Evolutionary conservation across 495 filamentous ascomycete species (phyloP).

Genomic region (Melanomma pulvis-pyrius): DNA sequence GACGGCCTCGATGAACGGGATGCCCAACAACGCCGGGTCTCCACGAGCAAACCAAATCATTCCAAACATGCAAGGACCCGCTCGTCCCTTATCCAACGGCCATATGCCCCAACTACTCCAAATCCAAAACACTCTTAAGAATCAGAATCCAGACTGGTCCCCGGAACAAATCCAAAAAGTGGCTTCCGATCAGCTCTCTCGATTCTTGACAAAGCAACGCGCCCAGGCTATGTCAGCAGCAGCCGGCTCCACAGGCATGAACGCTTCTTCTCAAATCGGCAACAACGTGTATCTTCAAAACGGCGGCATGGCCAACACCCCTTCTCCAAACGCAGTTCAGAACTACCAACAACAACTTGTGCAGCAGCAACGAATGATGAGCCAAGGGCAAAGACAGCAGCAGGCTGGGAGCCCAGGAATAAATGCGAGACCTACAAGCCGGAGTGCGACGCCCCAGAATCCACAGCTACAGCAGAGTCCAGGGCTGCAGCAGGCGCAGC

Average conservation of each 20-base stretch:
- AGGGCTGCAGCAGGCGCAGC: conserved; percentile 21
- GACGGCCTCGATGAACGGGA: conserved; percentile 32
- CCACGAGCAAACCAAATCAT: conserved; percentile 30
- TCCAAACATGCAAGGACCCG: conserved; percentile 25
- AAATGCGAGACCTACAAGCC: conserved; percentile 19
- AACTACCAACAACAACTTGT: conserved; percentile 31
- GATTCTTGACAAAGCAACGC: conserved; percentile 29
- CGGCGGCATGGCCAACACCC: conserved; percentile 21
- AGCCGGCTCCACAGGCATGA: conserved; percentile 37
- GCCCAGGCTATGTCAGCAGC: conserved; percentile 47
- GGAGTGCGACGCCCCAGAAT: conserved; percentile 34
- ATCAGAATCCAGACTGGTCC: conserved; percentile 41
- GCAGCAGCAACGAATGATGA: conserved; percentile 31
- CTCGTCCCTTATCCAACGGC: conserved; percentile 43
- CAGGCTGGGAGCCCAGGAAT: conserved; percentile 26
- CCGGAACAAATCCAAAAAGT: conserved; percentile 38
- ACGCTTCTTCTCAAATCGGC: conserved; percentile 20
- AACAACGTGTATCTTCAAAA: conserved; percentile 32
- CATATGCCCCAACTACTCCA: conserved; percentile 43
- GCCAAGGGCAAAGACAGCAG: conserved; percentile 25
- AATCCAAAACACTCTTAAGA: conserved; percentile 39
- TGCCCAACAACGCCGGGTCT: conserved; percentile 28
- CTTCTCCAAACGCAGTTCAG: conserved; percentile 31
- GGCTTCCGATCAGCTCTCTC: conserved; percentile 39
- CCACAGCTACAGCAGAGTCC: conserved; percentile 31